These are phyloP conservation scores for Coemansia sp. DNA, from an alignment of 371 early-diverging fungal genomes.

Conservation along the genomic window DNA sequence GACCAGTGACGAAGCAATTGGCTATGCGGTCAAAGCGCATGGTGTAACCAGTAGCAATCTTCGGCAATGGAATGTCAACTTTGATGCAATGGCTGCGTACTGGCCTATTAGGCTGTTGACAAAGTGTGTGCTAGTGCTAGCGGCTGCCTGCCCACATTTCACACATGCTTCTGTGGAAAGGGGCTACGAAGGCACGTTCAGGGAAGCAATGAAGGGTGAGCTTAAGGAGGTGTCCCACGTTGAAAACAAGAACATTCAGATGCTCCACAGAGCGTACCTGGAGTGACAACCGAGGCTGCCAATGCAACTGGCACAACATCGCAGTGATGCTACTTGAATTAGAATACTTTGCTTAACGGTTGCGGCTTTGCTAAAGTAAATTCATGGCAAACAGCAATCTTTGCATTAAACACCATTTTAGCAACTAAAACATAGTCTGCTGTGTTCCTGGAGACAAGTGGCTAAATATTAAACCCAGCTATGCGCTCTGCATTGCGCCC, in stretches of 20 bases:
- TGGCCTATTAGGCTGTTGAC: background rate
- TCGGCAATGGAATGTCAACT: background rate
- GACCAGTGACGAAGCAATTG: background rate
- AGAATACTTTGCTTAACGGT: no score
- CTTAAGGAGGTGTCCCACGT: background rate
- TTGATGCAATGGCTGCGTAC: no score
- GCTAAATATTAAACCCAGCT: background rate
- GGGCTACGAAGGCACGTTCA: background rate
- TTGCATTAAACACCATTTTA: no score
- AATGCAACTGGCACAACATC: no score
- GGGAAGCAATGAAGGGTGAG: background rate
- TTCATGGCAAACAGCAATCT: no score
- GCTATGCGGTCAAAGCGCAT: background rate
- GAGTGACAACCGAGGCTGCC: no score
- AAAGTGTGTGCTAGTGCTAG: background rate
- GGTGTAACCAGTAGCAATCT: background rate
- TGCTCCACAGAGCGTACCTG: no score
- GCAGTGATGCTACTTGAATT: no score
- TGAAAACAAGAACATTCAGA: background rate
- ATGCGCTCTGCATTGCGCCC: slow-evolving; percentile 8
- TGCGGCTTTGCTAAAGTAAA: no score
- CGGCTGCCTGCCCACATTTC: background rate
- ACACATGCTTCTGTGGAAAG: background rate
- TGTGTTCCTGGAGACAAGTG: background rate
- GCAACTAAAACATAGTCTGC: background rate